These are phyloP conservation scores for Colletotrichum sp. DNA, from an alignment of 2,329 filamentous ascomycete genomes.

Conservation along the genomic window DNA sequence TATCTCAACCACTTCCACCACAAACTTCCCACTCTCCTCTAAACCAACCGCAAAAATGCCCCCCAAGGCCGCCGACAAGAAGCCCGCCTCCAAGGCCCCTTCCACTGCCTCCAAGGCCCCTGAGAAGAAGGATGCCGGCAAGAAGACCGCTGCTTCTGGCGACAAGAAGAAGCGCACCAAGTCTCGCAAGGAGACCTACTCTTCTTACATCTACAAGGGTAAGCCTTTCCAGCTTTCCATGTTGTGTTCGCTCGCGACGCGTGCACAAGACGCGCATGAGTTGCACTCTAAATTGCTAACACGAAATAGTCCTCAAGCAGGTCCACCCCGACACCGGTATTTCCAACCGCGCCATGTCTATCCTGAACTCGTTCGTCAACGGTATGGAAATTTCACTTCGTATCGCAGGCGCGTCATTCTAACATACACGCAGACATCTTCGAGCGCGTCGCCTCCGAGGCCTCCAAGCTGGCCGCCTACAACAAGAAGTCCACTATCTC, in stretches of 20 bases:
- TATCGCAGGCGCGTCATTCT: conserved; percentile 20
- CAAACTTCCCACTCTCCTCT: neutral
- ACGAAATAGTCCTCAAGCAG: conserved; percentile 89
- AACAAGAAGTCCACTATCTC: conserved; percentile 99
- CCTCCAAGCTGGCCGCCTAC: conserved; percentile 98
- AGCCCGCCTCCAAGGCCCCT: conserved; percentile 97
- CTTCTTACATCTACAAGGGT: conserved; percentile 99
- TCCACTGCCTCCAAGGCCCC: conserved; percentile 71
- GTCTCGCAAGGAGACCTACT: conserved; percentile 99
- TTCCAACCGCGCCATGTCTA: conserved; percentile 99
- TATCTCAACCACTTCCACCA: neutral
- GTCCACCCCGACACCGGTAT: conserved; percentile 99
- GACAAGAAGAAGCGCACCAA: conserved; percentile 99
- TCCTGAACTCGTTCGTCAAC: conserved; percentile 99
- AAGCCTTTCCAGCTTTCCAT: neutral
- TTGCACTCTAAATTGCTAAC: conserved; percentile 31
- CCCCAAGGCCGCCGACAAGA: conserved; percentile 98
- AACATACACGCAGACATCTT: conserved; percentile 79
- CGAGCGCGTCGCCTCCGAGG: conserved; percentile 98
- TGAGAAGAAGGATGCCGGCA: conserved; percentile 99
- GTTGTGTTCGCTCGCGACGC: neutral
- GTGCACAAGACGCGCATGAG: neutral
- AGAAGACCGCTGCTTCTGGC: conserved; percentile 96
- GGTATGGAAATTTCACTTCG: conserved; percentile 53
- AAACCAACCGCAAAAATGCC: conserved; percentile 73